A percentile compares a stretch with the other conserved stretches of the same genome.
Evolutionary conservation across 202 grass and related monocot genomes (phyloP).

Genomic region (Schoenoplectus tabernaemontani): DNA sequence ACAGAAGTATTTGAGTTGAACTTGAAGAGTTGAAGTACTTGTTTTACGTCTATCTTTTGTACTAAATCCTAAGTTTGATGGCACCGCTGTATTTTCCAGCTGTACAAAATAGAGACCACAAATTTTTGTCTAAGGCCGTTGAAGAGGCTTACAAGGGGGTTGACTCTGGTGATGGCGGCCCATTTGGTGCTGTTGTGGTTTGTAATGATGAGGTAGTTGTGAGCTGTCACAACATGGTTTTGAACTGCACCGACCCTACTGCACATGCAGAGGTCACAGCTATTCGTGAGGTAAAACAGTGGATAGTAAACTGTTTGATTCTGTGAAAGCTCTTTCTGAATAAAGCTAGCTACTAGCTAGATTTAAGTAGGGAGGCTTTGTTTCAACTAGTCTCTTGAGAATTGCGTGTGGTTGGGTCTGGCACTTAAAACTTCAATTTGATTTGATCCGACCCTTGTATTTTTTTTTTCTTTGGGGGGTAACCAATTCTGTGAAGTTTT

Average conservation of each 20-base stretch:
- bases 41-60: background rate
- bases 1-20: background rate
- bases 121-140: conserved; percentile 86
- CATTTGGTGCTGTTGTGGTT: conserved; percentile 89
- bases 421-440: background rate
- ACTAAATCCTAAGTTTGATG: background rate
- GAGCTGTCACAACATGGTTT: conserved; percentile 97
- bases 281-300: conserved; percentile 72
- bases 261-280: conserved; percentile 98
- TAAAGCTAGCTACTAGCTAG: background rate
- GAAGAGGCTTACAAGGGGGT: conserved; percentile 88
- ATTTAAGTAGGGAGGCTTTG: background rate
- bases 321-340: background rate
- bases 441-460: background rate
- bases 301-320: background rate
- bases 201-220: conserved; percentile 66
- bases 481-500: background rate
- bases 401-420: background rate
- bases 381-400: background rate
- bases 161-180: conserved; percentile 77
- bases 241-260: conserved; percentile 77
- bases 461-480: background rate
- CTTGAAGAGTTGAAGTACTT: no score
- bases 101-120: conserved; percentile 79
- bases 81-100: conserved; percentile 23